Evolutionary conservation across 2,329 filamentous ascomycete species (phyloP).

Genomic region (Alternaria postmessia): DNA sequence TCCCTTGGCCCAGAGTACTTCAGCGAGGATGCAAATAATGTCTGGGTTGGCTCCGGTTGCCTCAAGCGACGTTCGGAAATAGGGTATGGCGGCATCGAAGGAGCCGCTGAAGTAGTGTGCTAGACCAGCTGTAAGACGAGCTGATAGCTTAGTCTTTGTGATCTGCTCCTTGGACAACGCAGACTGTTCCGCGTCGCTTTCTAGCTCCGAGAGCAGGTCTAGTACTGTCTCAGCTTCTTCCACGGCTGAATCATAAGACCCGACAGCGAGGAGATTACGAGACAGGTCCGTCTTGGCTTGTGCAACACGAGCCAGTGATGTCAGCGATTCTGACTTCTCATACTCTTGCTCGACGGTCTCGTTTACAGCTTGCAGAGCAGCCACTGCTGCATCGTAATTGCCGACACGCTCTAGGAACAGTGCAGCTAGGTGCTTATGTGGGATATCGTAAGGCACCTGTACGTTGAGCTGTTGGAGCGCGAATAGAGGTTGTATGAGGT

Average conservation of each 20-base stretch:
- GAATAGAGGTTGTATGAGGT: conserved; percentile 85
- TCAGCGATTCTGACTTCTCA: conserved; percentile 79
- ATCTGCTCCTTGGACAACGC: conserved; percentile 72
- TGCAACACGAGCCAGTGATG: conserved; percentile 78
- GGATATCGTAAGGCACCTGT: conserved; percentile 74
- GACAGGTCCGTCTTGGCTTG: conserved; percentile 87
- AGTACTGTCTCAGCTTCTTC: conserved; percentile 84
- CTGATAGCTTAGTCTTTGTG: conserved; percentile 77
- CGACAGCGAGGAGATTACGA: conserved; percentile 77
- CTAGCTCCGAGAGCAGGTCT: conserved; percentile 77
- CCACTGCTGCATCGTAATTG: conserved; percentile 70
- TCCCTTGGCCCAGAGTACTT: conserved; percentile 92
- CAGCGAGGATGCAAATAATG: conserved; percentile 84
- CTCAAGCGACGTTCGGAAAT: conserved; percentile 80
- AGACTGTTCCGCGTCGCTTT: conserved; percentile 49
- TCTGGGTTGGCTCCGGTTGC: conserved; percentile 82
- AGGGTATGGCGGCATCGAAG: conserved; percentile 74
- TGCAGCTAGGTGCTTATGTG: conserved; percentile 78
- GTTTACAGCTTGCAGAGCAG: conserved; percentile 72
- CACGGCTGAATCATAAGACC: conserved; percentile 71
- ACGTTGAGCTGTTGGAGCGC: conserved; percentile 81
- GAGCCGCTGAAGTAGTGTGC: conserved; percentile 76
- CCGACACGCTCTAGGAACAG: conserved; percentile 83
- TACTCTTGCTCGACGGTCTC: conserved; percentile 78
- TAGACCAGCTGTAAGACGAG: conserved; percentile 84